A percentile compares a stretch with the other conserved stretches of the same genome.
Conservation (phyloP, 2,329 filamentous ascomycete species). For the Xylariales sp. region DNA sequence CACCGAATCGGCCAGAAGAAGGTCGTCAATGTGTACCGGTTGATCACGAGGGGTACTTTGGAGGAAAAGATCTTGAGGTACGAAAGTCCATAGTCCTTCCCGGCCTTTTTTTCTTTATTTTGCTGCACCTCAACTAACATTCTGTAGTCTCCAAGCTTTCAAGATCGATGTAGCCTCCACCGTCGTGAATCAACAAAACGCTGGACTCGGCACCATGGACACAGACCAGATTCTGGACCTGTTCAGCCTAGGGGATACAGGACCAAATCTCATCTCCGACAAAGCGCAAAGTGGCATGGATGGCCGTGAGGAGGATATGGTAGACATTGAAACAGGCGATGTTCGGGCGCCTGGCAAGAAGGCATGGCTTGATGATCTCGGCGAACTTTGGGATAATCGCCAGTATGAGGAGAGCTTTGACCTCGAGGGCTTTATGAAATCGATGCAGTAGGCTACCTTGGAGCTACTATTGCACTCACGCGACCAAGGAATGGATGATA, state of each 20-base stretch:
- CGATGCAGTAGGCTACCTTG: slow-evolving; percentile 63
- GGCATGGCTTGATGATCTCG: slow-evolving; percentile 88
- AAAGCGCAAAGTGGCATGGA: slow-evolving; percentile 55
- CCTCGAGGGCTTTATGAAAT: slow-evolving; percentile 90
- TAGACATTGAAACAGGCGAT: slow-evolving; percentile 88
- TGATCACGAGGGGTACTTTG: slow-evolving; percentile 91
- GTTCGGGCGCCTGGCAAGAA: slow-evolving; percentile 94
- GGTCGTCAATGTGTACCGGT: slow-evolving; percentile 96
- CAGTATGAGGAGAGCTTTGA: slow-evolving; percentile 99
- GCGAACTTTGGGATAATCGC: slow-evolving; percentile 93
- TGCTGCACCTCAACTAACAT: too few species aligned
- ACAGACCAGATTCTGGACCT: slow-evolving; percentile 97
- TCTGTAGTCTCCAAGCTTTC: slow-evolving; percentile 78
- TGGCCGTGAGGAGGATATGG: slow-evolving; percentile 76
- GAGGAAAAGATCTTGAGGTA: slow-evolving; percentile 92
- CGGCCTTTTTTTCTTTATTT: background rate
- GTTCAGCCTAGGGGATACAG: slow-evolving; percentile 83
- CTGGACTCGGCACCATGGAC: slow-evolving; percentile 87
- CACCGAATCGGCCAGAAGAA: slow-evolving; percentile 99
- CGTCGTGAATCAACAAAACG: slow-evolving; percentile 98
- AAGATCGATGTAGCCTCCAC: slow-evolving; percentile 98
- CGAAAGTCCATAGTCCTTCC: slow-evolving; percentile 1
- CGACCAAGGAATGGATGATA: too few species aligned
- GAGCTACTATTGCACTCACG: too few species aligned
- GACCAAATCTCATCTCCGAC: slow-evolving; percentile 60